phyloP scores from a whole-genome alignment of 2,329 filamentous ascomycete genomes.

The Phyllosticta citrichinensis region DNA sequence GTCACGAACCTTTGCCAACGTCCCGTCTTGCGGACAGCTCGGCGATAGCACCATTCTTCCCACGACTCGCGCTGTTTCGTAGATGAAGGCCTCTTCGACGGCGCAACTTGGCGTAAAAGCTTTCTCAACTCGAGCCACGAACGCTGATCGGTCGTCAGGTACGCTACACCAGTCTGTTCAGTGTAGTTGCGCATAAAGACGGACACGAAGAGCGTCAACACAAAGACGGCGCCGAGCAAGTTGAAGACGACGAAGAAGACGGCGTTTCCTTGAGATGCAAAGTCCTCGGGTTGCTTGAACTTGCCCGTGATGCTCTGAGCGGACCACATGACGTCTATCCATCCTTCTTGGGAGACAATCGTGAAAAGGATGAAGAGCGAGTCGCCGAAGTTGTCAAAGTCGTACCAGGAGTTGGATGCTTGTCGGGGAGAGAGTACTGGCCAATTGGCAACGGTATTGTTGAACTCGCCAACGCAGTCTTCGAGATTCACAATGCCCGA shows the following conservation, averaged over 20 bases:
- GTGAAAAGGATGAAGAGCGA: slow-evolving; percentile 95
- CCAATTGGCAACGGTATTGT: slow-evolving; percentile 72
- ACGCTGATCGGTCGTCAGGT: slow-evolving; percentile 86
- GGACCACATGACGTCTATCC: slow-evolving; percentile 84
- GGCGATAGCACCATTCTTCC: slow-evolving; percentile 90
- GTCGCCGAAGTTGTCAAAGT: slow-evolving; percentile 90
- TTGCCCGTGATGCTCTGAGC: slow-evolving; percentile 71
- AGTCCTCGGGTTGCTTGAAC: slow-evolving; percentile 61
- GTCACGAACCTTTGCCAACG: slow-evolving; percentile 84
- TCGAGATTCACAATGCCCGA: slow-evolving; percentile 49
- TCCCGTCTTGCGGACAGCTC: slow-evolving; percentile 88
- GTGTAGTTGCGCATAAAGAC: slow-evolving; percentile 99
- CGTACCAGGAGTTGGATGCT: slow-evolving; percentile 72
- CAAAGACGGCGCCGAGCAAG: slow-evolving; percentile 88
- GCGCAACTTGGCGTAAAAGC: slow-evolving; percentile 81
- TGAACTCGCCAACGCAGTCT: slow-evolving; percentile 78
- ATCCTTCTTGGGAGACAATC: slow-evolving; percentile 97
- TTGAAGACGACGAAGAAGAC: slow-evolving; percentile 97
- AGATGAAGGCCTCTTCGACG: slow-evolving; percentile 81
- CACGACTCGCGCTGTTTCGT: slow-evolving; percentile 62
- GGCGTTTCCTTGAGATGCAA: slow-evolving; percentile 70
- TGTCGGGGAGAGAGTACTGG: slow-evolving; percentile 71
- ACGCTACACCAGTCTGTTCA: slow-evolving; percentile 94
- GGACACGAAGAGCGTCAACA: slow-evolving; percentile 93
- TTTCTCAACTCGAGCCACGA: slow-evolving; percentile 96